These are phyloP conservation scores for Aureobasidium mangrovei DNA, from an alignment of 2,329 filamentous ascomycete species.

Conservation along the genomic window DNA sequence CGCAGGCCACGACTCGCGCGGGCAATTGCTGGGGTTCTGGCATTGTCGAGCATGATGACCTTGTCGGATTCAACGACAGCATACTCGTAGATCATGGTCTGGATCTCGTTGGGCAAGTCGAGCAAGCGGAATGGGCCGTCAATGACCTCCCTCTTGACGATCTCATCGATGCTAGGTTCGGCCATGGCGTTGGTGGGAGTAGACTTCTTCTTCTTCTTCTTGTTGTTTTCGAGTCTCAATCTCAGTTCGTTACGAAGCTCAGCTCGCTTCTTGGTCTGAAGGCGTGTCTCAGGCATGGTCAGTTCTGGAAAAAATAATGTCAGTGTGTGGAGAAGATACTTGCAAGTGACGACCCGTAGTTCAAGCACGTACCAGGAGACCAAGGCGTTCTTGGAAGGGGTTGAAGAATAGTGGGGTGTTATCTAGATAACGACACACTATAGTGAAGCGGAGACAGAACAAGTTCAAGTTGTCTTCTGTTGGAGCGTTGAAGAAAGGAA, in stretches of 20 bases:
- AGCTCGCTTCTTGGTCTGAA: not conserved
- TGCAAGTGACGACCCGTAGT: too few species aligned
- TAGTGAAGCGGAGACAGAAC: too few species aligned
- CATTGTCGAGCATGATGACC: conserved; percentile 4
- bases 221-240: not conserved
- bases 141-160: not conserved
- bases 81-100: not conserved
- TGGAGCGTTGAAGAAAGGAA: too few species aligned
- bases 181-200: not conserved
- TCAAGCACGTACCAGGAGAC: too few species aligned
- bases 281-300: not conserved
- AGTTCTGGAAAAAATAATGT: not conserved
- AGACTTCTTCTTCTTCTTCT: not conserved
- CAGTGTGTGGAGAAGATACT: not conserved
- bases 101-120: not conserved
- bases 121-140: conserved; percentile 1
- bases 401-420: too few species aligned
- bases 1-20: not conserved
- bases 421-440: too few species aligned
- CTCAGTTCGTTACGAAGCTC: not conserved
- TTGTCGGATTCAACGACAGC: not conserved
- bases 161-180: not conserved
- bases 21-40: not conserved
- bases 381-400: too few species aligned
- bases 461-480: too few species aligned